These are phyloP conservation scores for Asterella californica DNA, from an alignment of 225 moss, liverwort and hornwort species.

Conservation along the genomic window DNA sequence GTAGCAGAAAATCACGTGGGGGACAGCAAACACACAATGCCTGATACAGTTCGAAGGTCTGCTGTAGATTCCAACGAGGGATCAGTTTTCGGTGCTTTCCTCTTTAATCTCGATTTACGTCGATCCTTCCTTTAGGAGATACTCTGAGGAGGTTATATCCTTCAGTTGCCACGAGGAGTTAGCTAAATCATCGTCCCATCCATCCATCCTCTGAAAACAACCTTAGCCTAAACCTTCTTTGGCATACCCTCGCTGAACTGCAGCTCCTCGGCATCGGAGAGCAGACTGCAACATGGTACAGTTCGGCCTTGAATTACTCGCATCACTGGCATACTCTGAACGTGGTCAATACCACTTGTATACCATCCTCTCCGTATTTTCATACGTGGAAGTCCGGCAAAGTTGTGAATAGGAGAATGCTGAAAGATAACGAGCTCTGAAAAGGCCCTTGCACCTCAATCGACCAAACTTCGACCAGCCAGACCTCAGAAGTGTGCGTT, in stretches of 20 bases:
- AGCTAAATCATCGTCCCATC: neutral
- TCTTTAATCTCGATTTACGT: neutral
- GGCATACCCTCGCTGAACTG: too few species aligned
- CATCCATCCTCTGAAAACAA: neutral
- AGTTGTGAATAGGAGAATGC: neutral
- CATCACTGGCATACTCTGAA: neutral
- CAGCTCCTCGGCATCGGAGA: too few species aligned
- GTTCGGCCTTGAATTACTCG: neutral
- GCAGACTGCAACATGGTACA: too few species aligned
- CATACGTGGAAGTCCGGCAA: neutral
- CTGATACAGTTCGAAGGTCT: neutral
- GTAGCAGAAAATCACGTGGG: too few species aligned
- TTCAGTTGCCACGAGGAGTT: neutral
- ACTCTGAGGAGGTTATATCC: neutral
- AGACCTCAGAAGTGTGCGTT: neutral
- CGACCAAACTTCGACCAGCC: too few species aligned
- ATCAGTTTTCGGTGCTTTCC: neutral
- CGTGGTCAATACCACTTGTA: neutral
- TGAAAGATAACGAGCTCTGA: neutral
- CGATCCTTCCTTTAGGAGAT: neutral
- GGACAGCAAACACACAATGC: neutral
- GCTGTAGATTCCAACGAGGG: neutral
- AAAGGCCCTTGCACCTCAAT: neutral
- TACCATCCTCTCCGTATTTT: neutral
- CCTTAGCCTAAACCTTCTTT: neutral